Evolutionary conservation across 2,329 filamentous ascomycete genomes (phyloP), one percentile per base, ranked within the genome.

Genomic region (Eutypa lata): DNA sequence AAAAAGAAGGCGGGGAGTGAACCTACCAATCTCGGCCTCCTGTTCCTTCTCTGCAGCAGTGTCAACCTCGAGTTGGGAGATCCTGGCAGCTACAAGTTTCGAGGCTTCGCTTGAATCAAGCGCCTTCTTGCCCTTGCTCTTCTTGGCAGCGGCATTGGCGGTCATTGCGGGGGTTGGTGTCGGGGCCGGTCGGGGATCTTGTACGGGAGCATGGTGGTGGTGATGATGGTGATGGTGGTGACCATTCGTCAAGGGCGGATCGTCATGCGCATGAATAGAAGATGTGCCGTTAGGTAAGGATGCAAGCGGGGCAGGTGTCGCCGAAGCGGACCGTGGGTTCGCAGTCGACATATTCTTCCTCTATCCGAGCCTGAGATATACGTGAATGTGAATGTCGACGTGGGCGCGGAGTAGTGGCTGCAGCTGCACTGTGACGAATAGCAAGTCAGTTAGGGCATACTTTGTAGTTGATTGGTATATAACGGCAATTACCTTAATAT

Each of bases 11-110:
- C 43, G 48, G 18, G 50, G 49, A 47, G 58, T 57, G 47, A 47
- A 81, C 86, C 68, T 77, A 96, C 91, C 91, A 69, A 99, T 97
- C 77, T 97, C 94, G 56, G 89, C 84, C 74, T 97, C 92, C 73
- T 97, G 91, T 63, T 96, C 93, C 72, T 95, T 96, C 70, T 96
- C 92, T 54, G 91, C 90, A 11, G 91, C 91, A 48, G 89, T 90
- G 78, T 97, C 92, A 57, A 91, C 89, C 72, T 99, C 94, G 54
- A 99, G 78, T 75, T 97, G 94, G 21, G 91, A 93, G 68, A 99
- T 97, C 68, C 95, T 91, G 57, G 92, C 91, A 57, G 92, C 88
- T 49, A 99, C 83, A 59, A 97, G 82, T 73, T 96, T 95, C 56
- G 91, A 91, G 46, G 92, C 91, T 73, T 97, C 94, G 64, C 84